Percentiles rank a stretch among this genome's conserved stretches.
These are phyloP conservation scores for Diaporthe ampelina DNA, from an alignment of 2,329 filamentous ascomycete genomes.

Conservation along the genomic window DNA sequence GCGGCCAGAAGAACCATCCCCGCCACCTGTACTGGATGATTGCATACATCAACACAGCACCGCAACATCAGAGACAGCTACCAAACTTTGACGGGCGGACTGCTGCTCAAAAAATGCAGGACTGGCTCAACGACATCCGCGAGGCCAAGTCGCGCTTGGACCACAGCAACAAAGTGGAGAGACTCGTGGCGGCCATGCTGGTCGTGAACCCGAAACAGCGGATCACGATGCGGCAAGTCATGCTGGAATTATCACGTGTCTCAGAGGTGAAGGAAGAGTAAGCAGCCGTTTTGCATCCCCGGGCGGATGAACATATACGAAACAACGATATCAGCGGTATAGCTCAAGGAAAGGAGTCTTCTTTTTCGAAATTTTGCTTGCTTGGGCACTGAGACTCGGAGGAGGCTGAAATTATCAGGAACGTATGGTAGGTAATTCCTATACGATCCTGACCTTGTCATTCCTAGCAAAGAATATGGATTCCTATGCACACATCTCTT, in stretches of 20 bases:
- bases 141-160: conserved; percentile 63
- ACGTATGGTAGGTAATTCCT: conserved; percentile 9
- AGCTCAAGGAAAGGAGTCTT: not conserved
- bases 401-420: not conserved
- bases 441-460: not conserved
- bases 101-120: conserved; percentile 62
- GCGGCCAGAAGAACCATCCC: conserved; percentile 62
- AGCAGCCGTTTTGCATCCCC: conserved; percentile 31
- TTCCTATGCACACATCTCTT: not conserved
- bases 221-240: conserved; percentile 67
- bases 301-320: not conserved
- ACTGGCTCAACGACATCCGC: conserved; percentile 68
- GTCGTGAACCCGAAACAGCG: conserved; percentile 64
- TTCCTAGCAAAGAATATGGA: not conserved
- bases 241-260: conserved; percentile 56
- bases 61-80: conserved; percentile 49
- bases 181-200: conserved; percentile 68
- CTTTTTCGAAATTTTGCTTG: not conserved
- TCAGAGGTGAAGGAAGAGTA: conserved; percentile 49
- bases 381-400: not conserved
- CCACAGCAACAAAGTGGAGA: conserved; percentile 63
- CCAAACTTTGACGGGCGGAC: conserved; percentile 40
- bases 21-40: conserved; percentile 71
- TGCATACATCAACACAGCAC: conserved; percentile 62
- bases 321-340: not conserved